Conservation (phyloP, 345 rosid genomes). For the Eucalyptus dawsonii region DNA sequence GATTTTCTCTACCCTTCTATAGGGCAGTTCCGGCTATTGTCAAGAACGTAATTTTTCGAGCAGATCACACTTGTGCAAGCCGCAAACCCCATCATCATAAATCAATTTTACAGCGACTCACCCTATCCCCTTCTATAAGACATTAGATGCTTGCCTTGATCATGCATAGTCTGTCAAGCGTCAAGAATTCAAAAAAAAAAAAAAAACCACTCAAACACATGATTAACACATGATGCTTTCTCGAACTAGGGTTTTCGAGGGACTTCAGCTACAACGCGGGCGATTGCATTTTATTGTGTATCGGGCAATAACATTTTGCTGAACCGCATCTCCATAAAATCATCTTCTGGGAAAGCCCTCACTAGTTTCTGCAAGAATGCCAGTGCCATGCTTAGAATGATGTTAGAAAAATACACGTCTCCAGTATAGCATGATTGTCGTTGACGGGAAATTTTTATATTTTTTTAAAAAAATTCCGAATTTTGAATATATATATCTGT, state of each 20-base stretch:
- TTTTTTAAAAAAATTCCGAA: accelerated
- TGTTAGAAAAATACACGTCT: not conserved
- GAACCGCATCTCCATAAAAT: not conserved
- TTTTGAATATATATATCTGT: too few relatives aligned
- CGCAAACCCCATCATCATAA: conserved; percentile 4
- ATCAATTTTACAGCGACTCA: not conserved
- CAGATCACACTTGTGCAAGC: not conserved
- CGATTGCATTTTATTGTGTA: not conserved
- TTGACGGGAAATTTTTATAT: too few relatives aligned
- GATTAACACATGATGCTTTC: not conserved
- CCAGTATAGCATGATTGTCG: too few relatives aligned
- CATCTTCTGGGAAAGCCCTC: not conserved
- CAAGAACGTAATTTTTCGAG: not conserved
- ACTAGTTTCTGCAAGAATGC: not conserved
- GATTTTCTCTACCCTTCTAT: not conserved
- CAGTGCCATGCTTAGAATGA: not conserved
- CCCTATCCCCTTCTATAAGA: not conserved
- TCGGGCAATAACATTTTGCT: not conserved
- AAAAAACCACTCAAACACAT: not conserved
- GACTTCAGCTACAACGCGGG: not conserved
- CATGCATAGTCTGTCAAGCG: not conserved
- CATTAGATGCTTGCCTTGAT: not conserved
- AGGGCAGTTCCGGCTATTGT: conserved; percentile 6
- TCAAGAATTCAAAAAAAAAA: not conserved
- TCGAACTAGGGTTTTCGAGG: not conserved